Evolutionary conservation across 495 filamentous ascomycete genomes (phyloP).

Genomic region (Neurospora sublineolata): DNA sequence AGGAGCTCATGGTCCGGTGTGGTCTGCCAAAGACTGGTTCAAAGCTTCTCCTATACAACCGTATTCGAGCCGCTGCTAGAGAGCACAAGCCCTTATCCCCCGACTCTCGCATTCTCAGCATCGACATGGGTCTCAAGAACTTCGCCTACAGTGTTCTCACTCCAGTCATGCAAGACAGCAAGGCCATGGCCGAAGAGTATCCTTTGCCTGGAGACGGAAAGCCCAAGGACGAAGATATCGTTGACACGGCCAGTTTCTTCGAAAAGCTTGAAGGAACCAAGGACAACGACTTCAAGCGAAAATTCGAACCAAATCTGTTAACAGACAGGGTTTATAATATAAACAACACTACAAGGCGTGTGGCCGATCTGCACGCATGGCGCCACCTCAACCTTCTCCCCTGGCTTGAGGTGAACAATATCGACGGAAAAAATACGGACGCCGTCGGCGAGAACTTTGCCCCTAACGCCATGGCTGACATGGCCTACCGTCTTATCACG

Average conservation of each 20-base stretch:
- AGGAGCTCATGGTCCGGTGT: constrained; percentile 4
- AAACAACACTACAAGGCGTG: not conserved
- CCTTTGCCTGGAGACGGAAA: not conserved
- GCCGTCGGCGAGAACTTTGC: constrained; percentile 35
- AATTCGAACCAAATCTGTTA: not conserved
- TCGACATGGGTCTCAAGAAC: constrained; percentile 82
- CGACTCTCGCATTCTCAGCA: constrained; percentile 48
- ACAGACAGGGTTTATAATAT: not conserved
- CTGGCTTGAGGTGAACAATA: not conserved
- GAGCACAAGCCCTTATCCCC: constrained; percentile 7
- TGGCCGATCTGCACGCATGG: constrained; percentile 20
- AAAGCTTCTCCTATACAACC: constrained; percentile 6
- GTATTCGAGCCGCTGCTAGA: constrained; percentile 12
- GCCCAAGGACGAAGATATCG: not conserved
- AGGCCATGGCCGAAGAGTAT: not conserved
- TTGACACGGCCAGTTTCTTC: not conserved
- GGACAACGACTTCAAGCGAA: not conserved
- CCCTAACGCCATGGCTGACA: constrained; percentile 44
- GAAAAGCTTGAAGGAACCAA: not conserved
- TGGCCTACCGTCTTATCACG: constrained; percentile 51
- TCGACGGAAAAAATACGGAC: not conserved
- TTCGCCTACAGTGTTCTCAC: constrained; percentile 61
- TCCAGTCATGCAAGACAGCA: constrained; percentile 6
- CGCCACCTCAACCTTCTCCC: constrained; percentile 21
- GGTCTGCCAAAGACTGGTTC: constrained; percentile 14